These are phyloP conservation scores for Torulaspora franciscae DNA, from an alignment of 805 yeast genomes.

Conservation along the genomic window DNA sequence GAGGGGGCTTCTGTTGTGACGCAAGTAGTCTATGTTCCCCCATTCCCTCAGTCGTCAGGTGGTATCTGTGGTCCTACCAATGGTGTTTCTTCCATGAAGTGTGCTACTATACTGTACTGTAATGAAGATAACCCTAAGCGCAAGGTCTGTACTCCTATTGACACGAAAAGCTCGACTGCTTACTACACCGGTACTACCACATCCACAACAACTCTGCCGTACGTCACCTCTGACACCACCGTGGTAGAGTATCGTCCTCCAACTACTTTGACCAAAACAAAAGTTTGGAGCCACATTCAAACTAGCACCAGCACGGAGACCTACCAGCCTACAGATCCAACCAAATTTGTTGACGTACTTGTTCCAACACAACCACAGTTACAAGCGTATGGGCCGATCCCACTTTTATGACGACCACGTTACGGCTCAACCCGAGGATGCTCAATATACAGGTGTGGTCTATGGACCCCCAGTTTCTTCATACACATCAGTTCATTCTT, in stretches of 20 bases:
- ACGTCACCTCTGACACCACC: conserved; percentile 8
- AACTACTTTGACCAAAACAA: conserved; percentile 5
- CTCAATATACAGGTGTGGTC: conserved; percentile 7
- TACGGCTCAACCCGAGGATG: background rate
- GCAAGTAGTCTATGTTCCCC: conserved; percentile 10
- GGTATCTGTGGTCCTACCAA: conserved; percentile 13
- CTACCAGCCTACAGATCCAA: conserved; percentile 5
- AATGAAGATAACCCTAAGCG: background rate
- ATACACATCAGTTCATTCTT: conserved; percentile 5
- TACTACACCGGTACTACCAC: conserved; percentile 7
- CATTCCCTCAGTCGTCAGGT: conserved; percentile 5
- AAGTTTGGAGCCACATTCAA: conserved; percentile 8
- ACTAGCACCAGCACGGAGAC: conserved; percentile 6
- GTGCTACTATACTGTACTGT: conserved; percentile 9
- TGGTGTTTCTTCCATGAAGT: conserved; percentile 7
- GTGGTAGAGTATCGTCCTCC: conserved; percentile 10
- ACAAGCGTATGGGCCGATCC: conserved; percentile 6
- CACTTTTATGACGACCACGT: conserved; percentile 5
- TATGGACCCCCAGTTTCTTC: conserved; percentile 10
- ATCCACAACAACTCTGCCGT: conserved; percentile 10
- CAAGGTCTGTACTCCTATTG: conserved; percentile 5
- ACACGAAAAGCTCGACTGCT: conserved; percentile 2
- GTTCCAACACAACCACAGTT: conserved; percentile 11
- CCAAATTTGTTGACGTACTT: conserved; percentile 6
- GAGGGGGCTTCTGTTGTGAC: conserved; percentile 9